phyloP scores from a whole-genome alignment of 495 filamentous ascomycete genomes.

The Xylaria acuta region DNA sequence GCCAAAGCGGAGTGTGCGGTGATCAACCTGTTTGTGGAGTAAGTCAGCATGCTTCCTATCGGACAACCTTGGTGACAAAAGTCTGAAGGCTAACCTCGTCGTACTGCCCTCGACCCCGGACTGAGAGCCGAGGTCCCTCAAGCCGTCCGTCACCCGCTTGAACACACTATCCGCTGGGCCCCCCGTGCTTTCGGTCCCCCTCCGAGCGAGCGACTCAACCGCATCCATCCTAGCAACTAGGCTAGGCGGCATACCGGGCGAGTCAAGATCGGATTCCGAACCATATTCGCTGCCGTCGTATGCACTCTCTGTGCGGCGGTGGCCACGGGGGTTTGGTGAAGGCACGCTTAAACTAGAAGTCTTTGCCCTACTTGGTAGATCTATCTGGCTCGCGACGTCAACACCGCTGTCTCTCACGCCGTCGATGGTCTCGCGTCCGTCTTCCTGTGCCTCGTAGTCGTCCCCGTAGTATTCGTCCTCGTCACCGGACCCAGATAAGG shows the following conservation, averaged over 20 bases:
- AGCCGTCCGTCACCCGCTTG: slow-evolving; percentile 70
- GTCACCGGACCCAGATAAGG: slow-evolving; percentile 59
- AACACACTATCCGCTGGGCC: slow-evolving; percentile 72
- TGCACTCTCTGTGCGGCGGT: slow-evolving; percentile 55
- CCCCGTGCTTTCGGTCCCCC: slow-evolving; percentile 75
- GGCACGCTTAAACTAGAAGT: slow-evolving; percentile 45
- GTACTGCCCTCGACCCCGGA: slow-evolving; percentile 79
- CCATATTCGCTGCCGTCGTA: slow-evolving; percentile 69
- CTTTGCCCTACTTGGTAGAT: slow-evolving; percentile 37
- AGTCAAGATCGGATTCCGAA: slow-evolving; percentile 75
- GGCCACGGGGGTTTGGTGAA: slow-evolving; percentile 48
- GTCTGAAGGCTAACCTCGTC: slow-evolving; percentile 63
- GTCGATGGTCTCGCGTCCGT: slow-evolving; percentile 28
- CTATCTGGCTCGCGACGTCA: slow-evolving; percentile 50
- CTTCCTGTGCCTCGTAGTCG: slow-evolving; percentile 44
- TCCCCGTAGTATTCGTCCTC: slow-evolving; percentile 68
- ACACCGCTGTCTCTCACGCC: slow-evolving; percentile 51
- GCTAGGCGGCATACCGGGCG: slow-evolving; percentile 71
- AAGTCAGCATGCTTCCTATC: neutral
- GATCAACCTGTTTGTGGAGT: slow-evolving; percentile 68
- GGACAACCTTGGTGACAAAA: neutral
- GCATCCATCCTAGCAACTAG: slow-evolving; percentile 78
- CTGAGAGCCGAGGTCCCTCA: slow-evolving; percentile 83
- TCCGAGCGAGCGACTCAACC: slow-evolving; percentile 74
- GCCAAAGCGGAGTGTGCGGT: slow-evolving; percentile 86